Evolutionary conservation across 495 filamentous ascomycete genomes (phyloP), one percentile per base, ranked within the genome.

Genomic region (Hyaloscypha finlandica): DNA sequence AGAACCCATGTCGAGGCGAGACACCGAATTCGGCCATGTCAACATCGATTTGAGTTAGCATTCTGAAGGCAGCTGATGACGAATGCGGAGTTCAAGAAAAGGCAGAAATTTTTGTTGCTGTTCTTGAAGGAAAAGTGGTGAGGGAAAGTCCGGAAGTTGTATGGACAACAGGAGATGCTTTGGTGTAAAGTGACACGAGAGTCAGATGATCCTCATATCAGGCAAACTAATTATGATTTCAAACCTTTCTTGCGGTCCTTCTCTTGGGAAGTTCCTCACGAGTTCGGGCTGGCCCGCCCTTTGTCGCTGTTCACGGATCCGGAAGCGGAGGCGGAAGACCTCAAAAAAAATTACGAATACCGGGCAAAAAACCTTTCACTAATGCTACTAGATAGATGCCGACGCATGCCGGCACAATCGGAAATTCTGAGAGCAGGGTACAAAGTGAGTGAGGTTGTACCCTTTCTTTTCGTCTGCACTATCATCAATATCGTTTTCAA

Each of bases 1-100:
- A 88, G 79, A 99, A 99, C 63, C 95, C 95, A 81, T 91, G 80
- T 45, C 86, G 81, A 25, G 88, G 81, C 59, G 94, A 96, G 77
- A 99, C 88, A 72, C 88, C 91, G 80, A 96, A 98, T 72, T 96
- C 90, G 70, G 84, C 82, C 30, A 91, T 80, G 25, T 82, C 78
- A 11, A 65, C n/a, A 37, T 65, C 66, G 4, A 66, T 32, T 20
- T 64, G 60, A 31, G 59, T 35, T 19, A 69, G 37, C 70, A 72
- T 72, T 25, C 11, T 65, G 45, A 60, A 31, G 22, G 19, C 12
- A 22, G 53, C 3, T 52, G 11, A 45, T 37, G 32, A 59, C 30
- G 20, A n/a, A 58, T 35, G 62, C 32, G 22, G 22, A 31, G 42
- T n/a, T 30, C 19, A 29, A 45, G 20, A 29, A 39, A 61, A 11